phyloP scores from a whole-genome alignment of 768 basidiomycete species.

The Xerocomellus intermedius region DNA sequence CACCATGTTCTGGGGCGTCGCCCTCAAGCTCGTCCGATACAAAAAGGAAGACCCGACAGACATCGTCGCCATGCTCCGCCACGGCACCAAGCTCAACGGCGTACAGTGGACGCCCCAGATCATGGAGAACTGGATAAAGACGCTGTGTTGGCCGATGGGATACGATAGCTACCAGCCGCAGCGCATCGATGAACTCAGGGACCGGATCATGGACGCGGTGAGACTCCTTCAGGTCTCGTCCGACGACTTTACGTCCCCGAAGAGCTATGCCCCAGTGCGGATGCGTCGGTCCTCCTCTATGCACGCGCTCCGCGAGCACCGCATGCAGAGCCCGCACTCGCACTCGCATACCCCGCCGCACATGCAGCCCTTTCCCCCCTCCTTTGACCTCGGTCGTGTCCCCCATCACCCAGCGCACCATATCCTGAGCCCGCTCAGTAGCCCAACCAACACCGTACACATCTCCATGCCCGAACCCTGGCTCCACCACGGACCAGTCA shows the following conservation, averaged over 20 bases:
- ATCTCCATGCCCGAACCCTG: slow-evolving; percentile 30
- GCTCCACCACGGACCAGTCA: slow-evolving; percentile 1
- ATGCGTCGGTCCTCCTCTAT: slow-evolving; percentile 9
- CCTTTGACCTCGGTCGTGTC: slow-evolving; percentile 3
- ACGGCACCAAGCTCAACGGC: slow-evolving; percentile 51
- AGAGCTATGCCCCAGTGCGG: neutral
- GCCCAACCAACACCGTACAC: neutral
- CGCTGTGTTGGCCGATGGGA: slow-evolving; percentile 63
- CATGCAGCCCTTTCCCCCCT: neutral
- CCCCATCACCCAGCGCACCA: slow-evolving; percentile 1
- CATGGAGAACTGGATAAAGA: slow-evolving; percentile 57
- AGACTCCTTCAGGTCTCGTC: slow-evolving; percentile 17
- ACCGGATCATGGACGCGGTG: slow-evolving; percentile 57
- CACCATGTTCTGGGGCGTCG: slow-evolving; percentile 69
- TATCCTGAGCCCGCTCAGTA: slow-evolving; percentile 10
- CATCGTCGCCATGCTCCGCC: slow-evolving; percentile 65
- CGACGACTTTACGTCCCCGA: slow-evolving; percentile 12
- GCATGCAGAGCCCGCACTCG: neutral
- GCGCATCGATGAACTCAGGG: slow-evolving; percentile 44
- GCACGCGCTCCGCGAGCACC: slow-evolving; percentile 4
- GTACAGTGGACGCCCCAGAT: slow-evolving; percentile 53
- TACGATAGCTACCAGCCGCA: slow-evolving; percentile 48
- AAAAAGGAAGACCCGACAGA: slow-evolving; percentile 60
- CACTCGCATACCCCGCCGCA: neutral
- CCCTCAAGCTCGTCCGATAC: slow-evolving; percentile 71